Evolutionary conservation across 2,329 filamentous ascomycete genomes (phyloP), one percentile per base, ranked within the genome.

Genomic region (Aspergillus quadricinctus): DNA sequence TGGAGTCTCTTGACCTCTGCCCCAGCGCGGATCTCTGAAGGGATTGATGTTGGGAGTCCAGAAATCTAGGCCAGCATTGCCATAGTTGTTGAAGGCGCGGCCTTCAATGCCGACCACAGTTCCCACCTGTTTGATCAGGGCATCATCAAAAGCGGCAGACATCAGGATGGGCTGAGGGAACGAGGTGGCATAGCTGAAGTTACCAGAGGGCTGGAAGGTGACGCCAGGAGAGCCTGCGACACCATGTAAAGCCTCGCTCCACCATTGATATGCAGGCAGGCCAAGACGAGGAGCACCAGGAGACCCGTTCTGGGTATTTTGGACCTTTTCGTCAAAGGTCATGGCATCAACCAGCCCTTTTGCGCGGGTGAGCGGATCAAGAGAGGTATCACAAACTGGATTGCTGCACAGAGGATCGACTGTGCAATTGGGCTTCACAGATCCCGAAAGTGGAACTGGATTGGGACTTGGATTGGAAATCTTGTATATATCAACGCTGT

Each of bases 31-130:
- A 64, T 86, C 83, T 48, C 78, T 78, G 70, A 81, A 87, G 0
- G 82, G 80, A 63, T 87, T 87, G 66, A 88, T 83, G 62, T 87
- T 87, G 0, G 85, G 85, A 0, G 85, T 86, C 54, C 64, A 64
- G 53, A 52, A 60, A 46, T 65, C 61, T 3, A 66, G 56, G 25
- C 61, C 62, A 19, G 57, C 78, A 14, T 77, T 72, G 4, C 80
- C 81, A 4, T 69, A 78, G 63, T 88, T 88, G 62, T 75, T 82
- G 66, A 86, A 88, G 0, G 85, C 84, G 50, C 85, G 76, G 1
- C 83, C 83, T 66, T 88, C 85, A 0, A 78, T 86, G n/a, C 71
- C 72, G 29, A 69, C 62, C 1, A 82, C 75, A 1, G 72, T 75
- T 1, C 79, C 84, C 2, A 87, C 78, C 3, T 76, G 69, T 37